phyloP scores from a whole-genome alignment of 805 yeast genomes.

The Peterozyma xylosa region DNA sequence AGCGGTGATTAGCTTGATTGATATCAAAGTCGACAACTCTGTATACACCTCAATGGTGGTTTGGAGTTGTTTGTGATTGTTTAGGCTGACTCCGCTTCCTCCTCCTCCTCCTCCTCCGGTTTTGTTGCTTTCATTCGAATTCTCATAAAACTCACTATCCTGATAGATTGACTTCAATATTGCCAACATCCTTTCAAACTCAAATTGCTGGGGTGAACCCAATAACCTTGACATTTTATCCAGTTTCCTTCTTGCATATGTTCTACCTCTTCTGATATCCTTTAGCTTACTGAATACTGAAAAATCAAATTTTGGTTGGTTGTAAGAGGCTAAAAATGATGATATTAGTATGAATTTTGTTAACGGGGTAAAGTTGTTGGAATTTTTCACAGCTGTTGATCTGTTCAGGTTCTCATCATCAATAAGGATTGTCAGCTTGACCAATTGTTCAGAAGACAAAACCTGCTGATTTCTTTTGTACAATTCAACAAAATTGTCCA shows the following conservation, averaged over 20 bases:
- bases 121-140: not conserved
- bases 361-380: not conserved
- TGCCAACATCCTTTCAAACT: constrained; percentile 73
- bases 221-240: constrained; percentile 50
- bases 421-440: not conserved
- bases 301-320: constrained; percentile 62
- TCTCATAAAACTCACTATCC: constrained; percentile 24
- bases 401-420: not conserved
- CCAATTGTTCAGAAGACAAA: not conserved
- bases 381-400: not conserved
- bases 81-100: no score
- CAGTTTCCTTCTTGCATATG: constrained; percentile 32
- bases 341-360: constrained; percentile 74
- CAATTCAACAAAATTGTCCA: not conserved
- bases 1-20: constrained; percentile 20
- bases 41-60: constrained; percentile 28
- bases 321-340: constrained; percentile 76
- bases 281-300: constrained; percentile 60
- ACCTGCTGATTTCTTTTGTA: not conserved
- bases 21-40: constrained; percentile 28
- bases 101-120: no score
- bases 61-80: constrained; percentile 13
- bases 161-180: constrained; percentile 66
- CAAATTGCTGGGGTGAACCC: constrained; percentile 61
- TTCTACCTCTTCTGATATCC: constrained; percentile 33